These are phyloP conservation scores for Arthromyces matolae DNA, from an alignment of 768 basidiomycete species.

Conservation along the genomic window DNA sequence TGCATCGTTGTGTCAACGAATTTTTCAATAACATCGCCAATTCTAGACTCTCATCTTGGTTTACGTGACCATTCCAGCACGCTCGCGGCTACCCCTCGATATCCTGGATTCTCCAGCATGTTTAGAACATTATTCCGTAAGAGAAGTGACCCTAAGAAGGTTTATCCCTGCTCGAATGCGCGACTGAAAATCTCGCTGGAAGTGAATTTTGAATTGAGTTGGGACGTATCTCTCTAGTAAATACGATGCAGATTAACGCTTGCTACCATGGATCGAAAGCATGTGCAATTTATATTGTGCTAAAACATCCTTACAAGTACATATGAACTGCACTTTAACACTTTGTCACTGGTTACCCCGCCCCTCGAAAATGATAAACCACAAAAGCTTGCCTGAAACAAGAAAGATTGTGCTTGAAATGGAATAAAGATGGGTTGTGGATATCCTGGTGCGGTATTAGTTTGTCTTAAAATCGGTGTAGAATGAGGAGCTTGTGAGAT, in stretches of 20 bases:
- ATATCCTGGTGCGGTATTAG: slow-evolving; percentile 14
- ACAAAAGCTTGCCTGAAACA: slow-evolving; percentile 8
- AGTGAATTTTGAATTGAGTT: too few relatives aligned
- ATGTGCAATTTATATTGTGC: slow-evolving; percentile 9
- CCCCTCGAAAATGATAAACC: background rate
- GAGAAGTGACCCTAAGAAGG: slow-evolving; percentile 79
- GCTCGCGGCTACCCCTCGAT: slow-evolving; percentile 47
- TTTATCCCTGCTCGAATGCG: slow-evolving; percentile 94
- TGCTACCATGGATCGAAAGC: too few relatives aligned
- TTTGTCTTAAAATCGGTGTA: slow-evolving; percentile 1
- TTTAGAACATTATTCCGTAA: slow-evolving; percentile 70
- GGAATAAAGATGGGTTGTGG: slow-evolving; percentile 7
- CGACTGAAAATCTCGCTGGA: slow-evolving; percentile 43
- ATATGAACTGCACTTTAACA: slow-evolving; percentile 9
- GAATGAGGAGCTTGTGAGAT: slow-evolving; percentile 2
- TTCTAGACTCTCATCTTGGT: slow-evolving; percentile 81
- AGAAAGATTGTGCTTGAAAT: slow-evolving; percentile 1
- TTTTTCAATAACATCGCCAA: too few relatives aligned
- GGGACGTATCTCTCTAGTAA: too few relatives aligned
- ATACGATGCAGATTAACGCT: too few relatives aligned
- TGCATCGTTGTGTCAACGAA: too few relatives aligned
- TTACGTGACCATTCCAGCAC: slow-evolving; percentile 90
- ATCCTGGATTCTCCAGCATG: slow-evolving; percentile 69
- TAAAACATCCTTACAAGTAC: slow-evolving; percentile 3
- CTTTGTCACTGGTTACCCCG: background rate